Evolutionary conservation across 441 rosid genomes (phyloP), one percentile per base, ranked within the genome.

Genomic region (Aleurites moluccanus): DNA sequence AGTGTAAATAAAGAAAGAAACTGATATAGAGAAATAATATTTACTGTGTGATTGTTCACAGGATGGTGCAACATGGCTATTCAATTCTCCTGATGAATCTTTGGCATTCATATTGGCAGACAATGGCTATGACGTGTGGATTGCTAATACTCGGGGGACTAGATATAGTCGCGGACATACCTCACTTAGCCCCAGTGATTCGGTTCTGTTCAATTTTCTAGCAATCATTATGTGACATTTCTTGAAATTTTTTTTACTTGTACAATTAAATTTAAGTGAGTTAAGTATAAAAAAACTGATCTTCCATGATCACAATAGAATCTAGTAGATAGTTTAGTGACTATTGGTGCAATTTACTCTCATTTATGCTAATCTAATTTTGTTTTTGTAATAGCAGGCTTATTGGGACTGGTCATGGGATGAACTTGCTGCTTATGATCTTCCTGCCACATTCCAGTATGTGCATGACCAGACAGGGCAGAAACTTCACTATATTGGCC

Each of bases 361-460:
- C 47, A 44, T 44, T 44, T 44, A 10, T 44, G 47, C 13, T 44
- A 44, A 44, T 44, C 13, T 44, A 44, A 44, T 44, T 11, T 9
- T 27, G 38, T 55, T 25, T 6, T 67, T 67, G 45, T 45, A 8
- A 18, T 66, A 73, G 73, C 87, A 95, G 97, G 90, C 75, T 27
- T 95, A 80, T 70, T 93, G 98, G 97, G 78, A 91, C 42, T 93
- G 97, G 99, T 84, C 97, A 21, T 93, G 97, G 96, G 99, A 95
- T 73, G 95, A 95, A 76, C 75, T 95, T 15, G 90, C 88, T 57
- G 76, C 84, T 15, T 88, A 64, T 72, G 99, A 95, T 67, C 81
- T 91, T 25, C 95, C 98, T 11, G 92, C 97, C 13, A 64, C 88
- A 66, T 82, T 93, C 70, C 82, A 86, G 55, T 86, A 83, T 67